These are phyloP conservation scores for Asterochloris sp. DNA, from an alignment of 139 green algal genomes.

Conservation along the genomic window DNA sequence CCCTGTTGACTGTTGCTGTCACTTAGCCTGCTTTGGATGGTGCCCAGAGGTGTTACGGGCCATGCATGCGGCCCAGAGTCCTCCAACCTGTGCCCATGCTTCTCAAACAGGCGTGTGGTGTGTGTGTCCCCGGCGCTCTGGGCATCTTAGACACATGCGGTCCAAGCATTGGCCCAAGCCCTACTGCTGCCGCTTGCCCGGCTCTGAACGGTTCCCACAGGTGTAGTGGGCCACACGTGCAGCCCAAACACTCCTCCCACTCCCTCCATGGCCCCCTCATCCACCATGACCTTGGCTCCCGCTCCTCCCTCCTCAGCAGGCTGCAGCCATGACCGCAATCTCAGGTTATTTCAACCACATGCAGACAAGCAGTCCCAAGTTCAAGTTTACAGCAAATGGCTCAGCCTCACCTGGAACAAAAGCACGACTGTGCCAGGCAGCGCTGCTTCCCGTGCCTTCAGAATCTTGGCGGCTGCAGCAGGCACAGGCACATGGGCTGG, in stretches of 20 bases:
- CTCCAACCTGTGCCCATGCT: too few relatives aligned
- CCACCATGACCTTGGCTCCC: slow-evolving; percentile 54
- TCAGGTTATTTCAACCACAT: background rate
- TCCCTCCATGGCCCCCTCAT: slow-evolving; percentile 36
- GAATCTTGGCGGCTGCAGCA: slow-evolving; percentile 47
- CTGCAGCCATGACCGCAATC: background rate
- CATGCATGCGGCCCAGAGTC: too few relatives aligned
- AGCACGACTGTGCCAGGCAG: slow-evolving; percentile 61
- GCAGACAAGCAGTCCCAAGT: background rate
- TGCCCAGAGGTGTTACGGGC: too few relatives aligned
- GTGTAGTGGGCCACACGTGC: slow-evolving; percentile 64
- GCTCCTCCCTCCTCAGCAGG: slow-evolving; percentile 74
- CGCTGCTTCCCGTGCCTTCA: slow-evolving; percentile 42
- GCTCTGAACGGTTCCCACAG: slow-evolving; percentile 47
- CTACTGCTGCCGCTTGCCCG: slow-evolving; percentile 1
- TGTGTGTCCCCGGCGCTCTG: too few relatives aligned
- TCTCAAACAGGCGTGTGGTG: too few relatives aligned
- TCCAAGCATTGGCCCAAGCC: too few relatives aligned
- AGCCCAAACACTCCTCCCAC: slow-evolving; percentile 51
- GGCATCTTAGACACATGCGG: too few relatives aligned
- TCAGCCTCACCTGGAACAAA: slow-evolving; percentile 60
- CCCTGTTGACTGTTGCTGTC: too few relatives aligned
- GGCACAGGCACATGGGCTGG: background rate
- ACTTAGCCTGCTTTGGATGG: too few relatives aligned
- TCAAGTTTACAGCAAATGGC: background rate